A percentile compares a stretch with the other conserved stretches of the same genome.
These are phyloP conservation scores for Lanmaoa pseudosensibilis DNA, from an alignment of 768 basidiomycete genomes.

Conservation along the genomic window DNA sequence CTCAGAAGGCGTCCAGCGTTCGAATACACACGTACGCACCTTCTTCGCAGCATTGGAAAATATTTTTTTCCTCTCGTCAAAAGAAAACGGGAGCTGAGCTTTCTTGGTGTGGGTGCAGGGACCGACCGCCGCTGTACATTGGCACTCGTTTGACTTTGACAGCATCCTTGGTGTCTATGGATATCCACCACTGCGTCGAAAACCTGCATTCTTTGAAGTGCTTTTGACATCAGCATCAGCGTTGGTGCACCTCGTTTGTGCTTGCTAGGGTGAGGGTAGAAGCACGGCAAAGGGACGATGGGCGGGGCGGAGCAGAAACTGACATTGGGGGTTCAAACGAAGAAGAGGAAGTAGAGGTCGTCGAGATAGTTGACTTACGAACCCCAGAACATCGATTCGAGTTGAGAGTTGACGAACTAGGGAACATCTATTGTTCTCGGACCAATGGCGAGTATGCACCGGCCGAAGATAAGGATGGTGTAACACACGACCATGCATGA, in stretches of 20 bases:
- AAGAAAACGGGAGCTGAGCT: slow-evolving; percentile 53
- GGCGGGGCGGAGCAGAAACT: slow-evolving; percentile 37
- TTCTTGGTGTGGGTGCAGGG: slow-evolving; percentile 20
- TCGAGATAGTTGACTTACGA: slow-evolving; percentile 33
- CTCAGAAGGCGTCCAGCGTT: too few relatives aligned
- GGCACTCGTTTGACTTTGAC: slow-evolving; percentile 48
- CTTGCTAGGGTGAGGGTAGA: slow-evolving; percentile 34
- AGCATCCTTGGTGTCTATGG: slow-evolving; percentile 18
- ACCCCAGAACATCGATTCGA: slow-evolving; percentile 36
- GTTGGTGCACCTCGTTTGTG: slow-evolving; percentile 13
- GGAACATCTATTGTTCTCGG: slow-evolving; percentile 31
- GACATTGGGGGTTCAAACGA: slow-evolving; percentile 40
- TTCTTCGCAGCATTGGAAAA: slow-evolving; percentile 64
- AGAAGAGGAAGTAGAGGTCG: slow-evolving; percentile 30
- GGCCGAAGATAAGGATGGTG: slow-evolving; percentile 61
- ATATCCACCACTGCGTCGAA: slow-evolving; percentile 15
- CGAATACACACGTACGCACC: slow-evolving; percentile 46
- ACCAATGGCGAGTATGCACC: slow-evolving; percentile 27
- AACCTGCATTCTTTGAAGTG: slow-evolving; percentile 3
- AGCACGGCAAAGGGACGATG: slow-evolving; percentile 44
- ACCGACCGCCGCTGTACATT: slow-evolving; percentile 44
- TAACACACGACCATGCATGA: slow-evolving; percentile 55
- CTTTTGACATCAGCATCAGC: slow-evolving; percentile 14
- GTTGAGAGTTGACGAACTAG: slow-evolving; percentile 64
- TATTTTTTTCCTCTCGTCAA: slow-evolving; percentile 74